Evolutionary conservation across 2,329 filamentous ascomycete species (phyloP), one percentile per base, ranked within the genome.

Genomic region (Lecanicillium sp.): DNA sequence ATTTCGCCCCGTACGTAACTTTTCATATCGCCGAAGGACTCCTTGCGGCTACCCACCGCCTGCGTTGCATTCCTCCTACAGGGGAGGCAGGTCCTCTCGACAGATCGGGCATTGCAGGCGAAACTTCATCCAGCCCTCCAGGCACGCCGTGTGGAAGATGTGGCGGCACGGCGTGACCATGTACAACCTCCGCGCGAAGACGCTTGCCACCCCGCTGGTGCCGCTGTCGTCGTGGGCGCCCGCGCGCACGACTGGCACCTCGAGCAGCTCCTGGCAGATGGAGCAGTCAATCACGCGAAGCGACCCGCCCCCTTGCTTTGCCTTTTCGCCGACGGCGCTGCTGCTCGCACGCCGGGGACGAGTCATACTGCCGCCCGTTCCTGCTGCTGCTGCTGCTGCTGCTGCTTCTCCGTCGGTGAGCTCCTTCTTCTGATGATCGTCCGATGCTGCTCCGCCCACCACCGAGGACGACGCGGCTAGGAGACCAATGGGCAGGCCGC

Each of bases 101-200:
- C 93, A 97, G 55, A 95, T 96, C 1, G 93, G 93, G 68, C 93
- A 98, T 69, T 95, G 89, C 60, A 98, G 67, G 50, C 91, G 73
- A 64, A 94, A 90, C 62, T 87, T 79, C 86, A 98, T 93, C 93
- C 93, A 97, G 32, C 89, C 90, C 68, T 97, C 91, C 56, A 98
- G 70, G 66, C 93, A 98, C 26, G 77, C 73, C 49, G 84, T 93
- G 63, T 98, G 93, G 64, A 98, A 98, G 41, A 97, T 90, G 69
- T 98, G 93, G 48, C 90, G 75, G 66, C 93, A 98, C 40, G 93
- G 93, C 49, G 93, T 98, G 19, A 97, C 88, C 93, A 98, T 98
- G 68, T 97, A 97, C 57, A 79, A 75, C 42, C 90, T 79, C 52
- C 91, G 75, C 26, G 87, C 86, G 56, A 97, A 74, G 48, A 95